These are phyloP conservation scores for Fusarium sp. DNA, from an alignment of 2,329 filamentous ascomycete genomes.

Conservation along the genomic window DNA sequence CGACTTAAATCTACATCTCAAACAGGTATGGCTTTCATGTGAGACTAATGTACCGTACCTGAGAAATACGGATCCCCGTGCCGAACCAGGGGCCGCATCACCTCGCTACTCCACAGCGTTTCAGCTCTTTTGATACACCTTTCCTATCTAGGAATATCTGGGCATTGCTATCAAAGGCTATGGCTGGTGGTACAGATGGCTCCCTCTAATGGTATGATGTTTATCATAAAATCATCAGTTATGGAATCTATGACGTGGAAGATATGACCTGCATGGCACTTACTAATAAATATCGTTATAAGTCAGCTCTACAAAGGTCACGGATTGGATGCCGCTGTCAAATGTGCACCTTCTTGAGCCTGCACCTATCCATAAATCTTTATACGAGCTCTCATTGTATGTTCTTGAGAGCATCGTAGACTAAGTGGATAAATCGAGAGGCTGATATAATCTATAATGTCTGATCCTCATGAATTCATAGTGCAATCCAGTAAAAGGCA, in stretches of 20 bases:
- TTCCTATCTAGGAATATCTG: conserved; percentile 24
- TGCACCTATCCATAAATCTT: not conserved
- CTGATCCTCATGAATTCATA: not conserved
- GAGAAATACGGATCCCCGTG: conserved; percentile 23
- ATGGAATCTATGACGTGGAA: not conserved
- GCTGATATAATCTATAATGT: not conserved
- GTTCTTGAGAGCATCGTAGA: not conserved
- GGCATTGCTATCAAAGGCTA: not conserved
- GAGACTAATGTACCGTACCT: conserved; percentile 27
- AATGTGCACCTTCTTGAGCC: not conserved
- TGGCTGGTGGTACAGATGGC: not conserved
- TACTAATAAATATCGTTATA: not conserved
- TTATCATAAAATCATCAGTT: not conserved
- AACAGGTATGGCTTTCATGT: conserved; percentile 17
- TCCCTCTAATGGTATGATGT: not conserved
- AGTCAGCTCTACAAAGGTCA: conserved; percentile 1
- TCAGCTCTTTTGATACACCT: conserved; percentile 30
- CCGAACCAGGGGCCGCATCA: conserved; percentile 19
- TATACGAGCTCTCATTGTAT: not conserved
- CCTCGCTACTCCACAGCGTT: conserved; percentile 36
- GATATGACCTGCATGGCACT: not conserved
- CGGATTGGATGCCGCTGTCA: not conserved
- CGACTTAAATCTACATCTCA: conserved; percentile 16
- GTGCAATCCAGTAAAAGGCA: not conserved
- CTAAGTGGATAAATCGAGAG: too few relatives aligned